A percentile compares a stretch with the other conserved stretches of the same genome.
Conservation (phyloP, 1,284 basidiomycete genomes). For the Vanrija humicola region DNA sequence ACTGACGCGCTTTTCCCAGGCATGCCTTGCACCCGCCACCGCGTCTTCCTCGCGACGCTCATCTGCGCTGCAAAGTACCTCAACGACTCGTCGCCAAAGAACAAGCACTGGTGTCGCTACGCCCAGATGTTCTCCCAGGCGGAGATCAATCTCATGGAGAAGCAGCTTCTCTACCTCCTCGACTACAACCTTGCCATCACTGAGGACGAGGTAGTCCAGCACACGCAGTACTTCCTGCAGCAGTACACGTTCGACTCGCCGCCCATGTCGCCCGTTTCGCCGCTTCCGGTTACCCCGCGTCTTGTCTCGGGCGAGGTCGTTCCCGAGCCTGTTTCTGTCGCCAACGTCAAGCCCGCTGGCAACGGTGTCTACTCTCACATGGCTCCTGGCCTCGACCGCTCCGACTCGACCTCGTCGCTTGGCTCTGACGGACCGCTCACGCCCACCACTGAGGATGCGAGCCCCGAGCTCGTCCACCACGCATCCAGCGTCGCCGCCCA, state of each 20-base stretch:
- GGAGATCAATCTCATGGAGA: conserved; percentile 91
- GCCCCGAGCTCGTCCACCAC: background rate
- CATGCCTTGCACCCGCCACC: conserved; percentile 88
- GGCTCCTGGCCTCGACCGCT: conserved; percentile 47
- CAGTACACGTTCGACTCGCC: conserved; percentile 24
- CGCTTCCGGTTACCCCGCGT: conserved; percentile 34
- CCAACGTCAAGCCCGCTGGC: background rate
- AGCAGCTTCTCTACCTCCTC: conserved; percentile 82
- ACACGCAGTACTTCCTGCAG: conserved; percentile 67
- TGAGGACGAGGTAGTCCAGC: conserved; percentile 65
- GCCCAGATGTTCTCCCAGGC: conserved; percentile 60
- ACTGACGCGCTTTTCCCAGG: conserved; percentile 51
- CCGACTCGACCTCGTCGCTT: conserved; percentile 46
- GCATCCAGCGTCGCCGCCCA: background rate
- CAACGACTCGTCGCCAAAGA: conserved; percentile 94
- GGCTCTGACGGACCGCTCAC: conserved; percentile 42
- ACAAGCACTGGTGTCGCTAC: conserved; percentile 82
- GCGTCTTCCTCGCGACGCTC: conserved; percentile 91
- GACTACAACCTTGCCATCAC: conserved; percentile 57
- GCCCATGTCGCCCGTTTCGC: conserved; percentile 21
- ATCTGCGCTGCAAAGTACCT: conserved; percentile 97
- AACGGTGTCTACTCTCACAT: conserved; percentile 14
- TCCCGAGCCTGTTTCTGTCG: conserved; percentile 9
- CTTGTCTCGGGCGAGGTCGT: conserved; percentile 13
- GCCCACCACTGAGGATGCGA: conserved; percentile 10